phyloP scores from a whole-genome alignment of 2,329 filamentous ascomycete genomes.

The Teratosphaeria gauchensis region DNA sequence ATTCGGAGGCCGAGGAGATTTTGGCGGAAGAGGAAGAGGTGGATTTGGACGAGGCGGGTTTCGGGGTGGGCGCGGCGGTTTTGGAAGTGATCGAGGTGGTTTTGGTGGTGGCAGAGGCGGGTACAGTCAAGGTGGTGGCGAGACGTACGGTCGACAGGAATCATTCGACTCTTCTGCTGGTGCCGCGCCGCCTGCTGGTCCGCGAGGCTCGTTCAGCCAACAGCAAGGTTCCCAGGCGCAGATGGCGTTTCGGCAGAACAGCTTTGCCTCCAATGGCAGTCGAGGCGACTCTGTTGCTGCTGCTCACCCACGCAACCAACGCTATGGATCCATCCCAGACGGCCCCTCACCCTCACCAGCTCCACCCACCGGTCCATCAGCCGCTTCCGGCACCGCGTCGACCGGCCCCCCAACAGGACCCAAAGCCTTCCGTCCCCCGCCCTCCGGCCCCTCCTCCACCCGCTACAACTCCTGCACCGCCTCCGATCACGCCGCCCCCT shows the following conservation, averaged over 20 bases:
- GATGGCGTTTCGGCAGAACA: constrained; percentile 14
- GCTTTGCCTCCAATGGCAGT: constrained; percentile 12
- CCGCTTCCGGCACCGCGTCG: neutral
- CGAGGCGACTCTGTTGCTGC: constrained; percentile 33
- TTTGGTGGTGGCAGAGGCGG: constrained; percentile 18
- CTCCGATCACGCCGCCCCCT: neutral
- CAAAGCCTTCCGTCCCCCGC: constrained; percentile 15
- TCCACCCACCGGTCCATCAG: neutral
- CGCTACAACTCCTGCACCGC: constrained; percentile 3
- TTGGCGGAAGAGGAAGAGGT: constrained; percentile 19
- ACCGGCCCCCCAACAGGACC: constrained; percentile 14
- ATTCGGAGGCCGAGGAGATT: constrained; percentile 8
- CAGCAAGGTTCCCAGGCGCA: constrained; percentile 16
- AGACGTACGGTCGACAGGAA: constrained; percentile 1
- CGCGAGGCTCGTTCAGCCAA: constrained; percentile 21
- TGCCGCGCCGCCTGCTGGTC: constrained; percentile 21
- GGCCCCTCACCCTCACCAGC: constrained; percentile 1
- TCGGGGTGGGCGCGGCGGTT: constrained; percentile 15
- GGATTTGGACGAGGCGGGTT: constrained; percentile 25
- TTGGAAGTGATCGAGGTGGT: constrained; percentile 21
- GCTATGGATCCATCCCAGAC: constrained; percentile 27
- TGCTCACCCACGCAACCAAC: constrained; percentile 39
- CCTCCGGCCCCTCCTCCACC: constrained; percentile 8
- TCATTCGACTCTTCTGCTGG: constrained; percentile 3
- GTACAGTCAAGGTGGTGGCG: constrained; percentile 3